phyloP scores from a whole-genome alignment of 1,139 yeast species.

The Saccharomyces hybrid region DNA sequence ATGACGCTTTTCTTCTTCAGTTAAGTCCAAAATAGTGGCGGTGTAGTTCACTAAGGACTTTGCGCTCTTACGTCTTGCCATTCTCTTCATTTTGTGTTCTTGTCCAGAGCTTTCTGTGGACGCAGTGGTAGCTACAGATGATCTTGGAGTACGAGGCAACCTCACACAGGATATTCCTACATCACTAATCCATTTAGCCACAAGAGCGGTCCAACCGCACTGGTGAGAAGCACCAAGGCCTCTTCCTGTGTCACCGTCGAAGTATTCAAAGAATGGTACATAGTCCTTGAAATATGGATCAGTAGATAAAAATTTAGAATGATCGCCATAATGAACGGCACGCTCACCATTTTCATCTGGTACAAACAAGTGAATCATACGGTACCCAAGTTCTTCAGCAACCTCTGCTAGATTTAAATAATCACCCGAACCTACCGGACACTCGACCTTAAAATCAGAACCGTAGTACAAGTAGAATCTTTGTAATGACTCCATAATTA shows the following conservation, averaged over 20 bases:
- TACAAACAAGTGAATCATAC: conserved; percentile 71
- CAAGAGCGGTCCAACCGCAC: conserved; percentile 95
- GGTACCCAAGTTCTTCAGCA: conserved; percentile 85
- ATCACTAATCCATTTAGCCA: conserved; percentile 90
- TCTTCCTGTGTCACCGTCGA: conserved; percentile 92
- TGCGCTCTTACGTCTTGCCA: conserved; percentile 61
- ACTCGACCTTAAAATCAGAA: conserved; percentile 75
- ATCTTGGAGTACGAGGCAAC: conserved; percentile 41
- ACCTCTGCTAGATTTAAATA: conserved; percentile 79
- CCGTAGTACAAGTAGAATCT: conserved; percentile 89
- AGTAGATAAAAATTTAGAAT: conserved; percentile 48
- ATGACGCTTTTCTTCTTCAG: conserved; percentile 46
- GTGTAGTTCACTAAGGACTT: conserved; percentile 62
- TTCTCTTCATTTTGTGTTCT: conserved; percentile 26
- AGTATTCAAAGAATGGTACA: conserved; percentile 79
- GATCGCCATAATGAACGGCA: conserved; percentile 66
- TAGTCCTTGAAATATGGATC: conserved; percentile 73
- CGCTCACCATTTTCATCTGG: conserved; percentile 65
- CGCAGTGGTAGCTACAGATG: conserved; percentile 18
- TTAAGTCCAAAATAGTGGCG: conserved; percentile 56
- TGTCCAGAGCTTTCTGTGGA: conserved; percentile 12
- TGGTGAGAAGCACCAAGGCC: conserved; percentile 95
- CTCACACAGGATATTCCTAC: conserved; percentile 65
- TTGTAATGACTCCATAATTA: conserved; percentile 81
- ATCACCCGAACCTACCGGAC: conserved; percentile 84